A percentile compares a stretch with the other conserved stretches of the same genome.
These are phyloP conservation scores for Globisporangium nunn DNA, from an alignment of 352 stramenopile genomes.

Conservation along the genomic window DNA sequence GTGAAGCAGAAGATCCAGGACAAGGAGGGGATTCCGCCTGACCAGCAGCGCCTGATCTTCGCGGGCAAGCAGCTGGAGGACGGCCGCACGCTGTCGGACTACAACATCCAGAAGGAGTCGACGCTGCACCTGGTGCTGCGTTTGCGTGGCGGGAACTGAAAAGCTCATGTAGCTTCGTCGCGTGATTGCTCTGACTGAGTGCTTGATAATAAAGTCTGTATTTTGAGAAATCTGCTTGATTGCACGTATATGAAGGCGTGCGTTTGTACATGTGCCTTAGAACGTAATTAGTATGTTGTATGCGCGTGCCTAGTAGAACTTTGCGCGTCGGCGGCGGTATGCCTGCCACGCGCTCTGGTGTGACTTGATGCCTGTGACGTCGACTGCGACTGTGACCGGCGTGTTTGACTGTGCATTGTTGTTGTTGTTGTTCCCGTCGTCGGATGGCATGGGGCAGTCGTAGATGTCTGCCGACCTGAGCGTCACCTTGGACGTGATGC, in stretches of 20 bases:
- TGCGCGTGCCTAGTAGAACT: slow-evolving; percentile 23
- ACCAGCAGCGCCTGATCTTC: slow-evolving; percentile 11
- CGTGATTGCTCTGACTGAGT: background rate
- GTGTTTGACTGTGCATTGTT: slow-evolving; percentile 14
- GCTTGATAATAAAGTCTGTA: slow-evolving; percentile 73
- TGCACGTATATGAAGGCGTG: too few species aligned
- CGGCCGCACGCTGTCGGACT: slow-evolving; percentile 47
- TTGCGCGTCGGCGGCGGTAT: slow-evolving; percentile 22
- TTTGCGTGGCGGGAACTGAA: slow-evolving; percentile 78
- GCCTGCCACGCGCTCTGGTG: slow-evolving; percentile 33
- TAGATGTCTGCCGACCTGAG: slow-evolving; percentile 27
- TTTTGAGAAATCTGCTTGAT: background rate
- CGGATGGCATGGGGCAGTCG: slow-evolving; percentile 30
- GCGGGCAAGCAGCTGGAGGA: slow-evolving; percentile 12
- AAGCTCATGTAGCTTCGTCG: too few species aligned
- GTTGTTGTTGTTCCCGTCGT: slow-evolving; percentile 17
- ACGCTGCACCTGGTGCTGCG: slow-evolving; percentile 89
- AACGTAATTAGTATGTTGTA: slow-evolving; percentile 26
- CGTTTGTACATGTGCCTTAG: too few species aligned
- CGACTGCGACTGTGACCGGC: slow-evolving; percentile 21
- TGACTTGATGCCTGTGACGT: slow-evolving; percentile 22
- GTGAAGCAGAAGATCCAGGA: slow-evolving; percentile 78
- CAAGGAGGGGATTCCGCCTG: slow-evolving; percentile 54
- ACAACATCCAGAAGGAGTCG: slow-evolving; percentile 93
- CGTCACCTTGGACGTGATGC: slow-evolving; percentile 65